Base-by-base conservation (phyloP, 139 green algal genomes). In the Micractinium sp. region DNA sequence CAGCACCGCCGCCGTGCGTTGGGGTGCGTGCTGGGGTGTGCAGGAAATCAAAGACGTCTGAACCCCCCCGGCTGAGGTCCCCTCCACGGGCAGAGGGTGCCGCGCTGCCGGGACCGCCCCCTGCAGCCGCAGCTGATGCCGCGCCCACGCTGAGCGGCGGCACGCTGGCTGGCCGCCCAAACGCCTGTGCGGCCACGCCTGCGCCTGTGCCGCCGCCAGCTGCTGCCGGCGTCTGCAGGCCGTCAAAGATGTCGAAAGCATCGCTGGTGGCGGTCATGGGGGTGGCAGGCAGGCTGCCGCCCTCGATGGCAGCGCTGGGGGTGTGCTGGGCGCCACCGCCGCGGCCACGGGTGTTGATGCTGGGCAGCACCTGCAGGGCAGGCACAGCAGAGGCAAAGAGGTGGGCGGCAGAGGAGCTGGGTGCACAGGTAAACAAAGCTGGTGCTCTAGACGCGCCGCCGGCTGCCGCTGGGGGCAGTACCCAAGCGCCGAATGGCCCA, bases 201-300 rank as follows among this genome's bases (percentile, higher is more conserved):
- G 27, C 61, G 80, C 53, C 80, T 12, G 80, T n/a, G 25, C 47
- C n/a, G 31, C 38, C 39, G 29, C 36, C 76, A 19, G 47, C 79
- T 39, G 79, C 79, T 18, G 80, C 53, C 12, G 84, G 84, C 1
- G 85, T 89, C 9, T 31, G 29, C n/a, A 89, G 85, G 5, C 74
- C 74, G 73, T 87, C 82, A 77, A 87, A 87, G 33, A 78, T 56
- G 73, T 87, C 82, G 73, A 87, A 87, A 14, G 61, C 85, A 25
- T 85, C 86, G 77, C 60, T 69, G 77, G 18, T 12, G 29, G 84
- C 84, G 12, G 84, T 88, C 41, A 88, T 71, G 69, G 84, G 84
- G 38, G 84, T 88, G 39, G 84, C 84, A 7, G 84, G 69, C 67
- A 88, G 31, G 84, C 66, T 66, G 67, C 83, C 39, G 83, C 38